Percentiles rank a stretch among this genome's conserved stretches.
These are phyloP conservation scores for Leishmania arabica DNA, from an alignment of 208 protist species.

Conservation along the genomic window DNA sequence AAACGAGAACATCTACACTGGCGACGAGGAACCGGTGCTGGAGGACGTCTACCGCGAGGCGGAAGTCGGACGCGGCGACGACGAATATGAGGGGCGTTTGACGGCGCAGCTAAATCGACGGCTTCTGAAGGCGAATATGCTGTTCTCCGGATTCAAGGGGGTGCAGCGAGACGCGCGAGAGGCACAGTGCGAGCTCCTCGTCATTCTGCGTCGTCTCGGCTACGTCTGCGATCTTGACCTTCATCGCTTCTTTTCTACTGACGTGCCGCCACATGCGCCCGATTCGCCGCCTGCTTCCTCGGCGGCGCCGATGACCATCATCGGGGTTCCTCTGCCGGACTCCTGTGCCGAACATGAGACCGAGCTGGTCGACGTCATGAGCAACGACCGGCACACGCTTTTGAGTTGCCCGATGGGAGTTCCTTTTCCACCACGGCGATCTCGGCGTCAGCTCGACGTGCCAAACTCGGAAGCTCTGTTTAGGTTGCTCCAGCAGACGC, in stretches of 20 bases:
- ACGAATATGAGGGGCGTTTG: slow-evolving; percentile 8
- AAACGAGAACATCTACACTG: slow-evolving; percentile 25
- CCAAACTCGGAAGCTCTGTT: slow-evolving; percentile 31
- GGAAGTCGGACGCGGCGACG: slow-evolving; percentile 12
- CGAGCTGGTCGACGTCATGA: slow-evolving; percentile 28
- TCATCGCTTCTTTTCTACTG: not conserved
- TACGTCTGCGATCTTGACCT: slow-evolving; percentile 74
- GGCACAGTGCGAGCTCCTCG: slow-evolving; percentile 71
- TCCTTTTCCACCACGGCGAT: not conserved
- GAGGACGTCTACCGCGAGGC: slow-evolving; percentile 35
- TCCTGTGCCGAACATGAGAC: slow-evolving; percentile 52
- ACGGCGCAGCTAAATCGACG: slow-evolving; percentile 27
- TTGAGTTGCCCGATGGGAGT: slow-evolving; percentile 16
- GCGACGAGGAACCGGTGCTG: slow-evolving; percentile 20
- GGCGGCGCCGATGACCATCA: not conserved
- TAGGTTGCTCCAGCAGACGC: slow-evolving; percentile 31
- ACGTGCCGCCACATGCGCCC: too few species aligned
- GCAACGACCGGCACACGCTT: slow-evolving; percentile 17
- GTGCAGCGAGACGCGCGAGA: slow-evolving; percentile 35
- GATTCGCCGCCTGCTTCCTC: not conserved
- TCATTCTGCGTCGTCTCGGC: slow-evolving; percentile 61
- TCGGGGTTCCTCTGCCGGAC: slow-evolving; percentile 15
- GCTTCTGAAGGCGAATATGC: slow-evolving; percentile 40
- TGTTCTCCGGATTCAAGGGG: slow-evolving; percentile 55
- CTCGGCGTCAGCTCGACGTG: slow-evolving; percentile 3